These are phyloP conservation scores for Aechmea fasciata DNA, from an alignment of 176 grass and related monocot genomes.

Conservation along the genomic window DNA sequence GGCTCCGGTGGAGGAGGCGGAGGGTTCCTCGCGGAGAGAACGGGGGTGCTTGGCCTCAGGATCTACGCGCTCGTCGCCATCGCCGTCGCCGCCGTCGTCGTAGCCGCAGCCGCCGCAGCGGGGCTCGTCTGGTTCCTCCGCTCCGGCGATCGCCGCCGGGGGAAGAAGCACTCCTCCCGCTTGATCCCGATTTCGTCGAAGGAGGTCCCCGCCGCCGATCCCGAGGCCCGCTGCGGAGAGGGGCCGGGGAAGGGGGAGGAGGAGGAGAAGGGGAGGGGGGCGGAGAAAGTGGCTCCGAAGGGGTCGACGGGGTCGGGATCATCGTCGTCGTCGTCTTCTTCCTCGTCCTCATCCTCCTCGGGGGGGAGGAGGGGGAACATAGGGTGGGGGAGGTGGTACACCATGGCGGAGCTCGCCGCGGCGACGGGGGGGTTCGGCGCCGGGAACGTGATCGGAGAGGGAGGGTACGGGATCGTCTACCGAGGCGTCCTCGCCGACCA, in stretches of 20 bases:
- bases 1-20: neutral
- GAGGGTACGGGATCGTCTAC: slow-evolving; percentile 87
- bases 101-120: slow-evolving; percentile 6
- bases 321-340: neutral
- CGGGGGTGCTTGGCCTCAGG: neutral
- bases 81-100: slow-evolving; percentile 14
- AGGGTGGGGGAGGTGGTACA: slow-evolving; percentile 93
- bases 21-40: neutral
- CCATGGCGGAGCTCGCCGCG: slow-evolving; percentile 66
- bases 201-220: neutral
- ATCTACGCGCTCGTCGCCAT: slow-evolving; percentile 23
- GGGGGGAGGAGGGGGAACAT: slow-evolving; percentile 28
- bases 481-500: slow-evolving; percentile 65
- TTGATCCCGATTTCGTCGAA: slow-evolving; percentile 21
- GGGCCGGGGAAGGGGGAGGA: slow-evolving; percentile 16
- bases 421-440: slow-evolving; percentile 49
- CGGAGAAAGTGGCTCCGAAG: slow-evolving; percentile 10
- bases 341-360: neutral
- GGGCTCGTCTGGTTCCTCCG: slow-evolving; percentile 34
- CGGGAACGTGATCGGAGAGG: slow-evolving; percentile 65
- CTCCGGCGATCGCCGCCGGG: slow-evolving; percentile 13
- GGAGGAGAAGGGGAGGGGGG: slow-evolving; percentile 7
- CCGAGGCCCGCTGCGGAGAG: neutral
- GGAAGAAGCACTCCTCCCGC: slow-evolving; percentile 36
- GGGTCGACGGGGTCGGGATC: neutral